phyloP scores from a whole-genome alignment of 768 basidiomycete genomes.

The Kwoniella shandongensis region DNA sequence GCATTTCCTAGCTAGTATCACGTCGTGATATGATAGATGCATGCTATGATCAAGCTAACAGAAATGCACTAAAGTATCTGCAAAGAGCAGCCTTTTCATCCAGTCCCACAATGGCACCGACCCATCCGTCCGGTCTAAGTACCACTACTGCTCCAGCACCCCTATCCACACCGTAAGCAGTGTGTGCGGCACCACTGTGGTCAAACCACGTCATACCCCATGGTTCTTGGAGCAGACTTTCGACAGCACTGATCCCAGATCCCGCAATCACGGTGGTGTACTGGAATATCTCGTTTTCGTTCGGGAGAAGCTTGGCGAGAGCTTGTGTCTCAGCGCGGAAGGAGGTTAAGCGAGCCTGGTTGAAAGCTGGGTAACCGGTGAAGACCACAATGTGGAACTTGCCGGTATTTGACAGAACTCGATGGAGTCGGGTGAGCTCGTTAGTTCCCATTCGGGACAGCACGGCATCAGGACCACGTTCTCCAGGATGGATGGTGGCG shows the following conservation, averaged over 20 bases:
- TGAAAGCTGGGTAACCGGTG: neutral
- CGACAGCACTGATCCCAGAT: neutral
- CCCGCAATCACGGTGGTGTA: neutral
- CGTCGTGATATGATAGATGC: neutral
- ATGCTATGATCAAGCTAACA: neutral
- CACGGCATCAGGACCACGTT: neutral
- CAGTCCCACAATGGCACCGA: neutral
- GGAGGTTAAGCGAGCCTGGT: neutral
- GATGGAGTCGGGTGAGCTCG: neutral
- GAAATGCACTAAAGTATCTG: neutral
- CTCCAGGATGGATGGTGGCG: neutral
- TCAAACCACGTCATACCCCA: conserved; percentile 1
- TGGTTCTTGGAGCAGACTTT: neutral
- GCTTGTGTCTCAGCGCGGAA: neutral
- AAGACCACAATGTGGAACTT: conserved; percentile 1
- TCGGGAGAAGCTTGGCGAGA: neutral
- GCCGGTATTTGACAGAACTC: neutral
- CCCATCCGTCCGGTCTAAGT: neutral
- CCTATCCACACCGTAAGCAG: neutral
- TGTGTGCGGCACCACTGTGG: neutral
- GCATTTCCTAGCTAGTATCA: neutral
- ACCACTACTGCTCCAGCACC: neutral
- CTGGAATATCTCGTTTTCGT: neutral
- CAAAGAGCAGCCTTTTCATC: neutral
- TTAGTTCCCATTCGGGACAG: neutral